phyloP scores from a whole-genome alignment of 2,329 filamentous ascomycete genomes.

The Trichophyton verrucosum region DNA sequence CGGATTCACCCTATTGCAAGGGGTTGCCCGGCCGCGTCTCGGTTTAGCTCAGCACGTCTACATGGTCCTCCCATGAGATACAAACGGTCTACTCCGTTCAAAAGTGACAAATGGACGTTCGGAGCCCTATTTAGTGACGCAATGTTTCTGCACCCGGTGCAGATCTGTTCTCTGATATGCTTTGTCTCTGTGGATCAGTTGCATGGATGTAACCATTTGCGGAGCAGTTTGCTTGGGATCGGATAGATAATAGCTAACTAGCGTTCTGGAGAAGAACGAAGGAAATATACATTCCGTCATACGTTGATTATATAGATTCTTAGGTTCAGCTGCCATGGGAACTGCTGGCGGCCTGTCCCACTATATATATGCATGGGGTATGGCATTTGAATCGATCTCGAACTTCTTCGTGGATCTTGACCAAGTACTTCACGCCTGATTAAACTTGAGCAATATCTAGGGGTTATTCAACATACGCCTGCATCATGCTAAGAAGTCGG shows the following conservation, averaged over 20 bases:
- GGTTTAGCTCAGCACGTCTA: too few relatives aligned
- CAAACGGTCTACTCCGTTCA: too few relatives aligned
- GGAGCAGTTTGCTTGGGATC: background rate
- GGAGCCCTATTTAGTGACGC: background rate
- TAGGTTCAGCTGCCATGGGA: background rate
- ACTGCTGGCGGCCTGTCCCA: background rate
- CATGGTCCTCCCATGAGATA: too few relatives aligned
- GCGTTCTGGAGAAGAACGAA: background rate
- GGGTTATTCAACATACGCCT: background rate
- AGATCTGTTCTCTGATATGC: background rate
- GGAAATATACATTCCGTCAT: background rate
- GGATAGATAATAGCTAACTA: background rate
- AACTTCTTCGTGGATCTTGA: background rate
- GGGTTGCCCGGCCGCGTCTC: too few relatives aligned
- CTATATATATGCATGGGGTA: background rate
- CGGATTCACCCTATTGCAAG: too few relatives aligned
- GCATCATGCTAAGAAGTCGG: constrained; percentile 38
- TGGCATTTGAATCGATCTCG: background rate
- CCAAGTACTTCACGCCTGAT: background rate
- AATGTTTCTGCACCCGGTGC: background rate
- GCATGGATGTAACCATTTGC: background rate
- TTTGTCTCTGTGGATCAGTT: background rate
- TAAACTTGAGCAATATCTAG: background rate
- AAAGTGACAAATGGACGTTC: too few relatives aligned
- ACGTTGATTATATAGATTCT: background rate